Base-by-base conservation (phyloP, 1,284 basidiomycete species). In the Rhodotorula sp. region DNA sequence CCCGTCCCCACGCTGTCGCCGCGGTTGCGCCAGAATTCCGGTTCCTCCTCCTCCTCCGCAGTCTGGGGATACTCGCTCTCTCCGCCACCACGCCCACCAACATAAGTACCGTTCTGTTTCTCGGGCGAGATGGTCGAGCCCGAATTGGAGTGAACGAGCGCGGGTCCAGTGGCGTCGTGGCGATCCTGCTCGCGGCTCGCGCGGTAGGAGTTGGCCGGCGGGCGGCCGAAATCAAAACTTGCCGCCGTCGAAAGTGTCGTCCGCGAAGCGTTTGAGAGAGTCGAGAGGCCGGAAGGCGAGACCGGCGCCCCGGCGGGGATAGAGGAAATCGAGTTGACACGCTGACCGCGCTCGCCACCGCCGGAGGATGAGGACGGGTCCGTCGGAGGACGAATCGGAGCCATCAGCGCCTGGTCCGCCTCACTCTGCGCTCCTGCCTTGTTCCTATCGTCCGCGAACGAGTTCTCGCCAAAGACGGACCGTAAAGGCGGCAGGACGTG, bases 271-370 rank as follows among this genome's bases (percentile, higher is more conserved):
- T 66, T 57, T 10, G 53, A 56, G 1, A 15, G 61, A 14, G 49
- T 24, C 14, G 60, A 37, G 77, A 67, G 57, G n/a, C 80, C 71
- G 65, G 81, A 77, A 8, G 81, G 80, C 58, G 81, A 81, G 5
- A 75, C 60, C 8, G 79, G 79, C 26, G 29, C 14, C n/a, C 26
- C n/a, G 29, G 53, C 53, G 29, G 37, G 29, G n/a, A 54, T 12
- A 17, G 82, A 81, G 14, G 73, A 68, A 44, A 82, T 63, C 2
- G 81, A 78, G 37, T 81, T 68, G n/a, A 73, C 20, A 37, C 26
- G 65, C 68, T 33, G 59, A 69, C 54, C 42, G 68, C 44, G 20
- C 45, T 69, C 73, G 66, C 70, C 67, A 42, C 66, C 56, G 26
- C 53, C 55, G 29, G 66, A 68, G 15, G 66, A 46, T 0, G 62